Evolutionary conservation across 345 rosid genomes (phyloP), one percentile per base, ranked within the genome.

Genomic region (Citrus reticulata): DNA sequence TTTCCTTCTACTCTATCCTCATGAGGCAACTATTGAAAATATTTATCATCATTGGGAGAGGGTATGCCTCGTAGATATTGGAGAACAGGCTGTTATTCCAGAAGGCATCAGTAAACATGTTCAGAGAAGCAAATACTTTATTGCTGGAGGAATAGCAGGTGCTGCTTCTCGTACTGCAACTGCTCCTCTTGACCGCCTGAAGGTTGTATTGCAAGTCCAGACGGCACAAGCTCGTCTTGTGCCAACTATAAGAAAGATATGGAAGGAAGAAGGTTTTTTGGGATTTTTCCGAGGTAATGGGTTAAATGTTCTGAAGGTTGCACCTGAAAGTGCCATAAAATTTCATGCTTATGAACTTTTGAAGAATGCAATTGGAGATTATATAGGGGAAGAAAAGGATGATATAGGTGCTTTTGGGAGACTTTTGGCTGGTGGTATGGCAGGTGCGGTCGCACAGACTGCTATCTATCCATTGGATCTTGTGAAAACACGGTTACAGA

Each of bases 261-360:
- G 81, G 92, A 91, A 84, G 85, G 90, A 87, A 78, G 97, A 89
- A 37, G 90, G 95, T 73, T n/a, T 94, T 42, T 24, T 74, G 79
- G 98, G 99, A 30, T 96, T 96, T 83, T 96, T 93, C 76, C 90
- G 98, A 68, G 99, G 99, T 30, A 94, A 94, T 79, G 99, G 99
- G 39, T 84, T 96, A 73, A 96, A 96, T 68, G 94, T 93, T 40
- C 78, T 89, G 70, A 96, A 96, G 88, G 99, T 96, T 5, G 95
- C 98, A 77, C 99, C 99, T 63, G 99, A 96, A 86, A 96, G 98
- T 81, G 99, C 99, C 68, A 86, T 96, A 24, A 96, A 87, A 86
- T 96, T 96, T 85, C 92, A 91, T 79, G 79, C 90, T 32, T 96
- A 94, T 80, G 99, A 96, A 88, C 79, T 90, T 87, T 82, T 94